phyloP scores from a whole-genome alignment of 2,329 filamentous ascomycete genomes.

The Fusarium verticillioides region DNA sequence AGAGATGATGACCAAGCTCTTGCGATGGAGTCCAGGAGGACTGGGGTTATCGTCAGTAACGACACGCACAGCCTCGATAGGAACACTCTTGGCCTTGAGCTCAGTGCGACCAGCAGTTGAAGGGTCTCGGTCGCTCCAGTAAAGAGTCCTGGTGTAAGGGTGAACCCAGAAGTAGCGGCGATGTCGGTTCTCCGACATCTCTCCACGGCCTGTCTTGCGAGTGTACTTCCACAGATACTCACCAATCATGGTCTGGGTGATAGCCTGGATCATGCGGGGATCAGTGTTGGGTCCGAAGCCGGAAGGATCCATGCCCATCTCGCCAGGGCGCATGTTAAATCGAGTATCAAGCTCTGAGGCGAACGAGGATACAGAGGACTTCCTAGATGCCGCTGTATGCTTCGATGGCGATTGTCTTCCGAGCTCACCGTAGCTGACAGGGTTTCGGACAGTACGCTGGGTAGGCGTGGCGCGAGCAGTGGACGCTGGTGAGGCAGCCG shows the following conservation, averaged over 20 bases:
- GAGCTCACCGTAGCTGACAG: conserved; percentile 58
- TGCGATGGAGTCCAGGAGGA: conserved; percentile 92
- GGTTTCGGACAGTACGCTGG: conserved; percentile 61
- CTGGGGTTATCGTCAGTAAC: conserved; percentile 95
- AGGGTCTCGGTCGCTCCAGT: conserved; percentile 95
- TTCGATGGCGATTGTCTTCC: conserved; percentile 62
- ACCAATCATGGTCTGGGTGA: conserved; percentile 99
- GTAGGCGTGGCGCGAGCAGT: conserved; percentile 66
- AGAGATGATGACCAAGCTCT: conserved; percentile 90
- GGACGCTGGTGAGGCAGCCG: conserved; percentile 57
- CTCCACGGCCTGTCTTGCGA: conserved; percentile 87
- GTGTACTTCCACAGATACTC: conserved; percentile 99
- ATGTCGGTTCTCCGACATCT: conserved; percentile 90
- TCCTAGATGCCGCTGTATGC: conserved; percentile 51
- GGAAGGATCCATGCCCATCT: conserved; percentile 62
- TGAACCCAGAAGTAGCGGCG: conserved; percentile 99
- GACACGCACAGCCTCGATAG: conserved; percentile 91
- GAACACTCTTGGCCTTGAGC: conserved; percentile 85
- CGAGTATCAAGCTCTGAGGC: conserved; percentile 91
- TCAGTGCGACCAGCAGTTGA: conserved; percentile 80
- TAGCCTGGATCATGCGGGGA: conserved; percentile 98
- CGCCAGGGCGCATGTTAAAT: conserved; percentile 78
- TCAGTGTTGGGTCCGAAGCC: conserved; percentile 81
- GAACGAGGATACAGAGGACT: conserved; percentile 94
- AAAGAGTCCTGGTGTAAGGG: conserved; percentile 93